Percentiles rank a stretch among this genome's conserved stretches.
Evolutionary conservation across 2,329 filamentous ascomycete species (phyloP).

Genomic region (Didymella glomerata): DNA sequence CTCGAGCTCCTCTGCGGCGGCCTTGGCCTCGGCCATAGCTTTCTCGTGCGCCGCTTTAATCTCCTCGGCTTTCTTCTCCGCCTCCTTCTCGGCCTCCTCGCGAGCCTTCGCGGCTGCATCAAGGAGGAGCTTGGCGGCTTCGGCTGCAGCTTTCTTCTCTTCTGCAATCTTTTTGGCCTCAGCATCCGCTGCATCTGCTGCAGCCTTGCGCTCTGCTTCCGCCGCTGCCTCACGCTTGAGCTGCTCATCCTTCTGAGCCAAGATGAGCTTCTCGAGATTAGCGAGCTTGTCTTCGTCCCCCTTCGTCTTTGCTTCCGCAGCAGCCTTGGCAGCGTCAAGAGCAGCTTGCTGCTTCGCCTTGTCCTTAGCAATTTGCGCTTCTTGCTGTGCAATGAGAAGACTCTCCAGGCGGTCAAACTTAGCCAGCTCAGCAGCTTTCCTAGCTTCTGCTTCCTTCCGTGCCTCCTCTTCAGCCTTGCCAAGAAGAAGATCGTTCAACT

Average conservation of each 20-base stretch:
- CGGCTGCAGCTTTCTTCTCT: conserved; percentile 54
- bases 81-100: conserved; percentile 45
- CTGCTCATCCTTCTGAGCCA: conserved; percentile 54
- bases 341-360: conserved; percentile 46
- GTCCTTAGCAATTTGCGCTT: conserved; percentile 50
- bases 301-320: conserved; percentile 45
- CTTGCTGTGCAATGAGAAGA: conserved; percentile 47
- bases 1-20: conserved; percentile 55
- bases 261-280: conserved; percentile 51
- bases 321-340: conserved; percentile 35
- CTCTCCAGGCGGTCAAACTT: conserved; percentile 50
- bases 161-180: conserved; percentile 62
- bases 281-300: conserved; percentile 47
- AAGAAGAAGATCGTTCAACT: conserved; percentile 42
- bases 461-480: conserved; percentile 43
- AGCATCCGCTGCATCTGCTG: conserved; percentile 59
- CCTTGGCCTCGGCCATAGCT: conserved; percentile 55
- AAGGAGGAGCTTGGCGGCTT: conserved; percentile 37
- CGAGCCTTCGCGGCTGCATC: conserved; percentile 44
- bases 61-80: conserved; percentile 44
- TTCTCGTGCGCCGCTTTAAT: conserved; percentile 59
- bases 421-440: conserved; percentile 46
- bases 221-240: conserved; percentile 48
- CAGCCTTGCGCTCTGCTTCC: conserved; percentile 45
- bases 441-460: conserved; percentile 38